Evolutionary conservation across 139 green algal genomes (phyloP), one percentile per base, ranked within the genome.

Genomic region (Picochlorum sp.): DNA sequence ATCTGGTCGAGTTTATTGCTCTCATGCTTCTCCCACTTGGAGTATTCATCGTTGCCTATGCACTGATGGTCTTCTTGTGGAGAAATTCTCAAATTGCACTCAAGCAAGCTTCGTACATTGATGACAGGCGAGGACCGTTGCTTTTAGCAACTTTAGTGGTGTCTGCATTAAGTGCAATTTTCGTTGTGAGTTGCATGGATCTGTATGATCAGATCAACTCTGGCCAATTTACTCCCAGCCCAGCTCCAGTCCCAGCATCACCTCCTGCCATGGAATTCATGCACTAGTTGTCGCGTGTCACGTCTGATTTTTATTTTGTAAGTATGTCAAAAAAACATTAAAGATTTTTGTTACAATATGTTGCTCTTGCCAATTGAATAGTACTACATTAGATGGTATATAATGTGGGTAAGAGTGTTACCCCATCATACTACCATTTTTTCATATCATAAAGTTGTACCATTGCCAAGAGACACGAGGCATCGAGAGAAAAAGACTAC

Each of bases 1-100:
- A 73, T 69, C 50, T 85, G 32, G 82, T 92, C 4, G 83, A 92
- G 71, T 73, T 93, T 44, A 92, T 95, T 54, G 79, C 88, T 6
- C 74, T 95, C 34, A 85, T 96, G 57, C 78, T 96, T 64, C 83
- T 96, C 54, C 89, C 89, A 3, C 69, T 96, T 58, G 81, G 80
- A 51, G 79, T 93, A 16, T 55, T 78, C 51, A 94, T 96, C 67
- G 78, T 73, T 44, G 66, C 63, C 47, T 96, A 96, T 62, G 77
- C 88, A 14, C 24, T 55, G 24, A 21, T 78, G 65, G 71, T 92
- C 2, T 96, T 96, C 60, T 56, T 86, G 10, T 95, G 86, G 88
- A 82, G 89, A 62, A 73, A 68, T 47, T 57, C 44, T 5, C 81
- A 83, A 65, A 94, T 94, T 59, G 78, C 81, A 1, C 71, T 80